Percentiles rank a stretch among this genome's conserved stretches.
Conservation (phyloP, 2,329 filamentous ascomycete genomes). For the Arthroderma sp. region DNA sequence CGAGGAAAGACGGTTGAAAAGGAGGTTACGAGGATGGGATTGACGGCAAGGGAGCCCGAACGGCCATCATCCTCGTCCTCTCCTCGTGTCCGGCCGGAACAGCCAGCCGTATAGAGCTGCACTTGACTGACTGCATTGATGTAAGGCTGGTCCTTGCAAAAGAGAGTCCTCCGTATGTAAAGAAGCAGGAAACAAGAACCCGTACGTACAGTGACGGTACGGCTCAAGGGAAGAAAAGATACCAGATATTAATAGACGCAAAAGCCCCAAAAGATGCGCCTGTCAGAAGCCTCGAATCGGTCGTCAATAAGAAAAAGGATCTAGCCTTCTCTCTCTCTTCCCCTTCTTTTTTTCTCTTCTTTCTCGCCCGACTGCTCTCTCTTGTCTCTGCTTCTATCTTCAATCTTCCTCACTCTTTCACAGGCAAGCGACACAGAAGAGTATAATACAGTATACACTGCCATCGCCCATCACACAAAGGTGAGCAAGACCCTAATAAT, state of each 20-base stretch:
- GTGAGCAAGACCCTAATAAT: not conserved
- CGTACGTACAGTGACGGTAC: not conserved
- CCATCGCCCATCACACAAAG: not conserved
- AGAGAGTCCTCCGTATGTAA: too few relatives aligned
- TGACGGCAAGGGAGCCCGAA: not conserved
- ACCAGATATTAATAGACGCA: not conserved
- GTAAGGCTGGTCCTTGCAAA: not conserved
- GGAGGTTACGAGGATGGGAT: not conserved
- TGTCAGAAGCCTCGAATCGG: not conserved
- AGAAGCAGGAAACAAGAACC: too few relatives aligned
- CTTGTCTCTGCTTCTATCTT: not conserved
- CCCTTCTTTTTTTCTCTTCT: not conserved
- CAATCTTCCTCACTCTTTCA: too few relatives aligned
- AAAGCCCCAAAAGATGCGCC: not conserved
- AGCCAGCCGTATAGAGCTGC: not conserved
- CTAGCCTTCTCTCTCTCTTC: not conserved
- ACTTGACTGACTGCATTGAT: not conserved
- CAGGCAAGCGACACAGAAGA: too few relatives aligned
- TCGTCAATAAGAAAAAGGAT: not conserved
- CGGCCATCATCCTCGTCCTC: not conserved
- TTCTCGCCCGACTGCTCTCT: too few relatives aligned
- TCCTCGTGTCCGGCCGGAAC: slow-evolving; percentile 3
- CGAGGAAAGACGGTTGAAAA: too few relatives aligned
- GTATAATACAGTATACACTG: too few relatives aligned
- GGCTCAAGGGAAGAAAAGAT: not conserved